phyloP scores from a whole-genome alignment of 2,329 filamentous ascomycete genomes.

The Fusarium graminum region DNA sequence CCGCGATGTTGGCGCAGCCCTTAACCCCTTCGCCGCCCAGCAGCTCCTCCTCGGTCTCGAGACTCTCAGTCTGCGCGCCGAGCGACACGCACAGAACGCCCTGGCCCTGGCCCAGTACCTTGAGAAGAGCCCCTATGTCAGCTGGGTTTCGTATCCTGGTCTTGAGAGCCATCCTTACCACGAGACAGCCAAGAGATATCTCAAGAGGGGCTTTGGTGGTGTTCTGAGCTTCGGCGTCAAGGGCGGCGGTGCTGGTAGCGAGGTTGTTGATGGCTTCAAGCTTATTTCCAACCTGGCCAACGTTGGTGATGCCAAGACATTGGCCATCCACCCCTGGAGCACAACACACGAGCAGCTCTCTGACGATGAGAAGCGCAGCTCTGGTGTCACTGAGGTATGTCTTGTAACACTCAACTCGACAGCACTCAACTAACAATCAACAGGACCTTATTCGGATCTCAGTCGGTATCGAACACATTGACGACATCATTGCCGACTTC shows the following conservation, averaged over 20 bases:
- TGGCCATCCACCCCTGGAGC: conserved; percentile 95
- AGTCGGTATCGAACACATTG: conserved; percentile 95
- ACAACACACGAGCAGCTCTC: conserved; percentile 94
- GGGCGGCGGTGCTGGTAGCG: conserved; percentile 84
- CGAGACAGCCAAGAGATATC: conserved; percentile 85
- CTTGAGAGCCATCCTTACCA: conserved; percentile 86
- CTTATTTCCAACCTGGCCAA: conserved; percentile 96
- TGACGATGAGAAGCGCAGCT: conserved; percentile 82
- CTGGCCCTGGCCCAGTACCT: conserved; percentile 84
- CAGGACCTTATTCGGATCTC: conserved; percentile 94
- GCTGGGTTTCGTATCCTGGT: conserved; percentile 95
- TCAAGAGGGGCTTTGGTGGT: conserved; percentile 86
- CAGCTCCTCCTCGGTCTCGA: conserved; percentile 90
- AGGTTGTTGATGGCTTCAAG: conserved; percentile 94
- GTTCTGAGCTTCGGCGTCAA: conserved; percentile 95
- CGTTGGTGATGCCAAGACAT: conserved; percentile 93
- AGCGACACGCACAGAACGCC: conserved; percentile 89
- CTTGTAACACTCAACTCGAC: neutral
- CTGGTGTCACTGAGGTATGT: conserved; percentile 81
- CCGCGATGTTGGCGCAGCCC: conserved; percentile 83
- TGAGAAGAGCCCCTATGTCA: conserved; percentile 83
- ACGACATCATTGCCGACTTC: conserved; percentile 97
- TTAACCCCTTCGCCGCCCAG: conserved; percentile 94
- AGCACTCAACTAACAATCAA: neutral
- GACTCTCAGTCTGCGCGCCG: conserved; percentile 87